phyloP scores from a whole-genome alignment of 108 stramenopile species.

The Nitzschia inconspicua region DNA sequence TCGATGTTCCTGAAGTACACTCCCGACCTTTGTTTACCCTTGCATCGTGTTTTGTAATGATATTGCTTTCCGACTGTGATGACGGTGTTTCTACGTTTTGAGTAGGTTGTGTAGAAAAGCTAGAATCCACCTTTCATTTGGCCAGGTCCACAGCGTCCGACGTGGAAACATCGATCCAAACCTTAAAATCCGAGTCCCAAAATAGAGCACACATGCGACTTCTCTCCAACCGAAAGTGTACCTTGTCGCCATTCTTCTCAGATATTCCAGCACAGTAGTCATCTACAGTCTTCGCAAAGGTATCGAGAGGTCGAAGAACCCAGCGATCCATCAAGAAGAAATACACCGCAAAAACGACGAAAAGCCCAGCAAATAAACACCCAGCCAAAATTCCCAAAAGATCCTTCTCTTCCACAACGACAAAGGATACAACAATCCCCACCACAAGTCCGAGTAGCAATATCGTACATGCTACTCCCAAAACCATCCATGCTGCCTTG shows the following conservation, averaged over 20 bases:
- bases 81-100: no score
- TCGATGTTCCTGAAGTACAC: no score
- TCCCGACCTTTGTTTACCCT: no score
- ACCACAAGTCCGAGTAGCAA: slow-evolving; percentile 12
- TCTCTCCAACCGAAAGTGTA: slow-evolving; percentile 12
- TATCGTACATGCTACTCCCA: slow-evolving; percentile 13
- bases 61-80: no score
- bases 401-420: slow-evolving; percentile 14
- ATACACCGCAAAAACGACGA: slow-evolving; percentile 8
- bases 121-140: no score
- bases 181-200: slow-evolving; percentile 21
- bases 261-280: slow-evolving; percentile 9
- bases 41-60: no score
- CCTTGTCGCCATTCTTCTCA: slow-evolving; percentile 13
- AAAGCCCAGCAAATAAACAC: slow-evolving; percentile 6
- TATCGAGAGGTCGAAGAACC: slow-evolving; percentile 6
- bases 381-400: not conserved
- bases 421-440: slow-evolving; percentile 7
- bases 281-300: not conserved
- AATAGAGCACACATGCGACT: slow-evolving; percentile 10
- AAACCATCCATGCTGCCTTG: slow-evolving; percentile 14
- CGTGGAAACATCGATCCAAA: slow-evolving; percentile 18
- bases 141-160: slow-evolving; percentile 8
- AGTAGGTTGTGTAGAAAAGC: no score
- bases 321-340: slow-evolving; percentile 15